Percentiles rank a stretch among this genome's conserved stretches.
phyloP scores from a whole-genome alignment of 164 flowering plant genomes.

The Malania oleifera region DNA sequence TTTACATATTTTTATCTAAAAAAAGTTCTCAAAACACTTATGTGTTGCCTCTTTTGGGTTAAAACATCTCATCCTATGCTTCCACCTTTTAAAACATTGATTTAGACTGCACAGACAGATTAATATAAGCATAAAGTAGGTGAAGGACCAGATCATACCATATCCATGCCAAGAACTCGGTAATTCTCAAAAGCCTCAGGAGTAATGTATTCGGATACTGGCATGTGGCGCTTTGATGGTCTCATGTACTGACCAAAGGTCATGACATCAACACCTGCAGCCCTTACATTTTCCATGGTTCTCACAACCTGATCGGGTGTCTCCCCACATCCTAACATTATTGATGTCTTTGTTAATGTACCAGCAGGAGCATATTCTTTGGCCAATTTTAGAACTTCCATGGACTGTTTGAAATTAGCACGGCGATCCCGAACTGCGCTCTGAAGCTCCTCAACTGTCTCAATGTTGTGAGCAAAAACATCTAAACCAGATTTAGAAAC shows the following conservation, averaged over 20 bases:
- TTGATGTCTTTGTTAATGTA: conserved; percentile 5
- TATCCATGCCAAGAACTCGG: conserved; percentile 2
- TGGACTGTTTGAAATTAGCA: conserved; percentile 6
- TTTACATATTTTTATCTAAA: no score
- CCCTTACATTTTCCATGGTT: conserved; percentile 8
- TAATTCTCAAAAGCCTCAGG: conserved; percentile 6
- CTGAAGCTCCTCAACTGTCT: conserved; percentile 6
- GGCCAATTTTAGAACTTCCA: conserved; percentile 7
- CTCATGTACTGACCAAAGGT: conserved; percentile 9
- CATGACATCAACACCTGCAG: conserved; percentile 6
- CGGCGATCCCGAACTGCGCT: conserved; percentile 3
- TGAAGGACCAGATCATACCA: neutral
- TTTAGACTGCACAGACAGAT: no score
- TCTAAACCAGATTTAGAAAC: conserved; percentile 5
- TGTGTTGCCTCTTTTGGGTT: no score
- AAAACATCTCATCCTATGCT: no score
- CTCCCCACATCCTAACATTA: conserved; percentile 8
- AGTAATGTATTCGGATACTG: conserved; percentile 3
- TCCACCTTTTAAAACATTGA: no score
- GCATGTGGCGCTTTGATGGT: conserved; percentile 10
- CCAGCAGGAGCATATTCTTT: conserved; percentile 5
- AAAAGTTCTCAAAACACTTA: no score
- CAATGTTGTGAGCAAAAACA: conserved; percentile 6
- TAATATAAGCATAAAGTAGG: neutral
- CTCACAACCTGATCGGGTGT: neutral